phyloP scores from a whole-genome alignment of 805 yeast species.

The Candida mattraensis region DNA sequence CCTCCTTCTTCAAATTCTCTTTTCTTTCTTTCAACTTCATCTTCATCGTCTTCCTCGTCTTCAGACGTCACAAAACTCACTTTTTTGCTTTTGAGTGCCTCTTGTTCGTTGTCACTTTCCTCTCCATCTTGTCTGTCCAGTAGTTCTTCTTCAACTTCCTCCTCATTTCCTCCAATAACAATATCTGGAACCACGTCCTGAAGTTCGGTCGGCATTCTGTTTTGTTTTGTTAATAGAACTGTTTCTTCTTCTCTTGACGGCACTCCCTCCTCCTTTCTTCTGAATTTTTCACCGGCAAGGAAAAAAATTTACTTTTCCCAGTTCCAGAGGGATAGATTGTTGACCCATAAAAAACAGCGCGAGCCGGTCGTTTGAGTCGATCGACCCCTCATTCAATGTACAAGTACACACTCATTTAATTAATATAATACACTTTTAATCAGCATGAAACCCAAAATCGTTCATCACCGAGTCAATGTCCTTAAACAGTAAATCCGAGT shows the following conservation, averaged over 20 bases:
- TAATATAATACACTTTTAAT: conserved; percentile 14
- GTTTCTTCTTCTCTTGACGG: background rate
- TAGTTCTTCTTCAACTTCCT: conserved; percentile 36
- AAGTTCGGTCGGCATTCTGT: conserved; percentile 69
- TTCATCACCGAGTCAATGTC: conserved; percentile 89
- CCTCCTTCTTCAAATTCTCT: conserved; percentile 97
- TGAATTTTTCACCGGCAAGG: conserved; percentile 14
- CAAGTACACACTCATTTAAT: conserved; percentile 1
- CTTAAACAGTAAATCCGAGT: conserved; percentile 63
- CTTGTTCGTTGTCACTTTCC: conserved; percentile 42
- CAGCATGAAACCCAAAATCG: conserved; percentile 84
- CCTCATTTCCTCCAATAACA: conserved; percentile 60
- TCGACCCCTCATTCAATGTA: conserved; percentile 7
- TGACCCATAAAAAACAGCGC: conserved; percentile 8
- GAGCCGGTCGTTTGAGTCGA: background rate
- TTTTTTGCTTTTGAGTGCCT: conserved; percentile 54
- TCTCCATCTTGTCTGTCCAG: conserved; percentile 30
- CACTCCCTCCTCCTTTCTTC: conserved; percentile 3
- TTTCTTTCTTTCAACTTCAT: conserved; percentile 72
- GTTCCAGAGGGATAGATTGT: conserved; percentile 5
- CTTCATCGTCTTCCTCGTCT: conserved; percentile 49
- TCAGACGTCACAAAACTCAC: conserved; percentile 81
- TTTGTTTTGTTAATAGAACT: conserved; percentile 2
- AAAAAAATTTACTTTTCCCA: conserved; percentile 3
- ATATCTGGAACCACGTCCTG: conserved; percentile 85